phyloP scores from a whole-genome alignment of 768 basidiomycete species.

The Boletus pseudo-olivaceus region DNA sequence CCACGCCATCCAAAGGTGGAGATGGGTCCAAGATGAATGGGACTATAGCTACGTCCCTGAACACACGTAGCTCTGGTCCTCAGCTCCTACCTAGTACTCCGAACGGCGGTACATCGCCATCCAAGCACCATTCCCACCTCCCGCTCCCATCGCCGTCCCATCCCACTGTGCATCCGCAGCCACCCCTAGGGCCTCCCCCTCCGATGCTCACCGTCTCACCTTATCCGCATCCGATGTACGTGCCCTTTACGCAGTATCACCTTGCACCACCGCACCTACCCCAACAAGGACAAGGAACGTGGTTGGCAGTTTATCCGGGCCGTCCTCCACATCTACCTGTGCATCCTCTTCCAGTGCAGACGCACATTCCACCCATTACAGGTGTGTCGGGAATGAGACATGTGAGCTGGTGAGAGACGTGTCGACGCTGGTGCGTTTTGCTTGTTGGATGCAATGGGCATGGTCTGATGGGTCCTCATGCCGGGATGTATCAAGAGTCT shows the following conservation, averaged over 20 bases:
- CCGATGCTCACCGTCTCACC: conserved; percentile 16
- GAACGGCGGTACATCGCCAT: conserved; percentile 1
- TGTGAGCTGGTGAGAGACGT: conserved; percentile 19
- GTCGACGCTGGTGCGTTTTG: conserved; percentile 8
- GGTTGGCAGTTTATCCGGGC: conserved; percentile 23
- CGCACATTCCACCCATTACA: conserved; percentile 17
- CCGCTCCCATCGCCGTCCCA: conserved; percentile 14
- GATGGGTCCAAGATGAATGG: conserved; percentile 8
- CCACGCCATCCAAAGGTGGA: background rate
- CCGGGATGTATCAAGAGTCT: background rate
- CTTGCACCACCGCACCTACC: conserved; percentile 12
- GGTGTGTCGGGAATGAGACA: conserved; percentile 25
- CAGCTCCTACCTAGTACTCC: background rate
- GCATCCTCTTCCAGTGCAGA: conserved; percentile 14
- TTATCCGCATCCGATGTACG: conserved; percentile 19
- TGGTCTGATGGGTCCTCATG: background rate
- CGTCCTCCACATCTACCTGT: conserved; percentile 14
- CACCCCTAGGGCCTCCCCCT: conserved; percentile 8
- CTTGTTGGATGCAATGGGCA: background rate
- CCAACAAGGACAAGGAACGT: conserved; percentile 17
- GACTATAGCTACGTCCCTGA: conserved; percentile 4
- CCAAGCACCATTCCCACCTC: background rate
- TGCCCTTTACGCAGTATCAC: conserved; percentile 22
- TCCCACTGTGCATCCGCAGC: conserved; percentile 4
- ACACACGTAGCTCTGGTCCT: background rate